phyloP scores from a whole-genome alignment of 768 basidiomycete species.

The Lentinula aciculospora region DNA sequence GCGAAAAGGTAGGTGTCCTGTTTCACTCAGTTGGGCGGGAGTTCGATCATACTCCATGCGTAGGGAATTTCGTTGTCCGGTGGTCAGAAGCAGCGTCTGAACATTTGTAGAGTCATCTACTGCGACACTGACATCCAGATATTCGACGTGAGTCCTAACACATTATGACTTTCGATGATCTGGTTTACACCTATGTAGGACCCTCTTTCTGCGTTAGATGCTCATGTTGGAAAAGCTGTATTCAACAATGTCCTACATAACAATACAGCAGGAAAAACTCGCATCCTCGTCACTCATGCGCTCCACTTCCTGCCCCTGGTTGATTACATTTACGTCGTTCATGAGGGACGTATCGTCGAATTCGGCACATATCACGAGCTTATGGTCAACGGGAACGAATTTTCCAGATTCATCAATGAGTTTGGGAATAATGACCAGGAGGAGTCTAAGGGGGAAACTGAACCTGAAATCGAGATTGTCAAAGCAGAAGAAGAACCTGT shows the following conservation, averaged over 20 bases:
- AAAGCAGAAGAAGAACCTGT: constrained; percentile 26
- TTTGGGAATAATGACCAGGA: constrained; percentile 69
- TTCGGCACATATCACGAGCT: constrained; percentile 75
- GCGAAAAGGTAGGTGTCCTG: constrained; percentile 48
- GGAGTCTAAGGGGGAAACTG: constrained; percentile 37
- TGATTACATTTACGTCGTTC: constrained; percentile 79
- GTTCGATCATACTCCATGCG: constrained; percentile 8
- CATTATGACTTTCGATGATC: background rate
- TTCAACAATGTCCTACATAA: constrained; percentile 80
- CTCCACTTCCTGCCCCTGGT: constrained; percentile 85
- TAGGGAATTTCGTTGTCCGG: constrained; percentile 85
- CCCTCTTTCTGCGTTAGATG: constrained; percentile 86
- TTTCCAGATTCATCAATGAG: constrained; percentile 68
- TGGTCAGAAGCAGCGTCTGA: constrained; percentile 74
- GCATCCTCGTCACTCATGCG: constrained; percentile 88
- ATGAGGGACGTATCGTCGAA: constrained; percentile 74
- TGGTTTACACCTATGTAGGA: constrained; percentile 36
- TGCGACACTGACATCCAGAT: constrained; percentile 82
- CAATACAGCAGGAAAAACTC: constrained; percentile 61
- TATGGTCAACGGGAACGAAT: constrained; percentile 57
- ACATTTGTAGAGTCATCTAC: constrained; percentile 85
- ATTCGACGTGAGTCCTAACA: constrained; percentile 54
- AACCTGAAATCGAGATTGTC: constrained; percentile 34
- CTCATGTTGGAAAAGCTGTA: constrained; percentile 84
- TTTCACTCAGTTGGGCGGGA: background rate